Conservation (phyloP, 2,329 filamentous ascomycete species). For the Huntiella moniliformis region DNA sequence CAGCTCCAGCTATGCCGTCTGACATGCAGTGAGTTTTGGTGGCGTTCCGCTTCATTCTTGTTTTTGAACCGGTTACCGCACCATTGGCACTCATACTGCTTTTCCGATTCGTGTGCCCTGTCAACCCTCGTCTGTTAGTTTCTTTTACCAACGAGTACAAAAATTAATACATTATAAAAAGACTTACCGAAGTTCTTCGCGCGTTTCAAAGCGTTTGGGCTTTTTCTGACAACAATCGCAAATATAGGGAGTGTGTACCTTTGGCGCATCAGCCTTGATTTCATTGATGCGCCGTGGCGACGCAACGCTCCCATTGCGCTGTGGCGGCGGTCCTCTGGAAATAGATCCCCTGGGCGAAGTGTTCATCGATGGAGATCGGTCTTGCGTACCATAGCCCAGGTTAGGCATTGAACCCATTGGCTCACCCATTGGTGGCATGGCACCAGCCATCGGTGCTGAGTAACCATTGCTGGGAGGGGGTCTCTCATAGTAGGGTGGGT, state of each 20-base stretch:
- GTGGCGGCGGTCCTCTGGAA: slow-evolving; percentile 22
- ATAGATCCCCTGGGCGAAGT: slow-evolving; percentile 31
- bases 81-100: slow-evolving; percentile 85
- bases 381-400: slow-evolving; percentile 10
- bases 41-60: slow-evolving; percentile 92
- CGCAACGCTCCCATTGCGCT: slow-evolving; percentile 27
- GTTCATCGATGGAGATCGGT: slow-evolving; percentile 21
- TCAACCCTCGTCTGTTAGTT: not conserved
- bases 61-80: slow-evolving; percentile 96
- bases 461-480: slow-evolving; percentile 25
- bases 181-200: slow-evolving; percentile 65
- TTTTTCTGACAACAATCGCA: slow-evolving; percentile 97
- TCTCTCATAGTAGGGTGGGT: slow-evolving; percentile 28
- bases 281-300: slow-evolving; percentile 35
- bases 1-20: slow-evolving; percentile 94
- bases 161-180: slow-evolving; percentile 10
- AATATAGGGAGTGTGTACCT: slow-evolving; percentile 39
- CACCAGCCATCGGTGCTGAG: slow-evolving; percentile 22
- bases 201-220: slow-evolving; percentile 80
- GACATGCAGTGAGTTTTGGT: slow-evolving; percentile 87
- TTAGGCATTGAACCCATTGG: slow-evolving; percentile 32
- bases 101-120: slow-evolving; percentile 80
- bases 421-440: slow-evolving; percentile 30
- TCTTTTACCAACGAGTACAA: not conserved
- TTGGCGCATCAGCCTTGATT: slow-evolving; percentile 27